These are phyloP conservation scores for Chlorella sp. DNA, from an alignment of 139 green algal genomes.

Conservation along the genomic window DNA sequence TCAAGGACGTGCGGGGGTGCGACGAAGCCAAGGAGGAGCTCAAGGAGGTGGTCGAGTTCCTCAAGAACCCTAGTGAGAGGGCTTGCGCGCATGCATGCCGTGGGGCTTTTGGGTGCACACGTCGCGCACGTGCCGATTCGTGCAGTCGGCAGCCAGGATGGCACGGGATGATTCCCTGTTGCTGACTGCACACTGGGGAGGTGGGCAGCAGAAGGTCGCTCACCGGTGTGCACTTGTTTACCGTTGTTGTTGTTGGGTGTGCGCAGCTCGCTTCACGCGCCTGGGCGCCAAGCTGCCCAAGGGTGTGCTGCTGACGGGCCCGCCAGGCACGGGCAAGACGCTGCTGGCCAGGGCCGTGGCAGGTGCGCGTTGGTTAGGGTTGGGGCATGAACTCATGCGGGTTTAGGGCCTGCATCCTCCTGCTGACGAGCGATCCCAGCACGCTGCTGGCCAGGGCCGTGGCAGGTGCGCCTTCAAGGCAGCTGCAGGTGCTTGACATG, in stretches of 20 bases:
- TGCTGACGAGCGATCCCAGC: too few species aligned
- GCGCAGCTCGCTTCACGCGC: slow-evolving; percentile 76
- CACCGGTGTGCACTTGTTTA: not conserved
- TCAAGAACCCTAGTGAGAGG: slow-evolving; percentile 49
- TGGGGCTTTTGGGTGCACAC: too few species aligned
- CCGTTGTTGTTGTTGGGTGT: slow-evolving; percentile 25
- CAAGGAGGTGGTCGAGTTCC: slow-evolving; percentile 82
- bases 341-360: slow-evolving; percentile 61
- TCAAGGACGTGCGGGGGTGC: slow-evolving; percentile 76
- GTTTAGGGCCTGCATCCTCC: too few species aligned
- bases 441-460: not conserved
- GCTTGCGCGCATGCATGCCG: too few species aligned
- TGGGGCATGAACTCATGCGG: slow-evolving; percentile 22
- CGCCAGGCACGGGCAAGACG: slow-evolving; percentile 89
- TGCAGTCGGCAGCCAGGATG: too few species aligned
- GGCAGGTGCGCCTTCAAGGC: not conserved
- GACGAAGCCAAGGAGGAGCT: slow-evolving; percentile 94
- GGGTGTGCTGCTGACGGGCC: slow-evolving; percentile 62
- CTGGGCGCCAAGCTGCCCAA: slow-evolving; percentile 92
- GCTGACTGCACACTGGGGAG: too few species aligned
- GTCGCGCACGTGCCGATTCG: too few species aligned
- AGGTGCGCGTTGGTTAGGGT: slow-evolving; percentile 16
- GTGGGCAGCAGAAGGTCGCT: too few species aligned
- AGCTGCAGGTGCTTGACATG: too few species aligned
- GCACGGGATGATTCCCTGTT: too few species aligned